Evolutionary conservation across 2,329 filamentous ascomycete genomes (phyloP).

Genomic region (Paraphaeosphaeria minitans): DNA sequence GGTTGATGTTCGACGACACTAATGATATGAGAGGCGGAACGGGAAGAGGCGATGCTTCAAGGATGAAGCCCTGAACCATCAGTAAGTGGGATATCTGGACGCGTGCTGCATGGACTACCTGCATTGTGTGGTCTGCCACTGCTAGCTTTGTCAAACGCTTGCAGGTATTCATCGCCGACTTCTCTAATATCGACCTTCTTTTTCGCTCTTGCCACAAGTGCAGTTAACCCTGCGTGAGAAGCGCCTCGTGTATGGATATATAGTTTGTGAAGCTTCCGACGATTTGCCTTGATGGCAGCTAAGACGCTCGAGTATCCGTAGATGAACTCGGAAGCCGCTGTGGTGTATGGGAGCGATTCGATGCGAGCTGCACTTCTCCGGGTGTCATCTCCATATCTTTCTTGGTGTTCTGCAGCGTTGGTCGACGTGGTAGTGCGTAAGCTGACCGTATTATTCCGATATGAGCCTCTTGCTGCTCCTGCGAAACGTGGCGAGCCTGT

Average conservation of each 20-base stretch:
- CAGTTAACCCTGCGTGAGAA: constrained; percentile 20
- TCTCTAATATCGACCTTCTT: constrained; percentile 60
- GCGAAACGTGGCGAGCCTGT: not conserved
- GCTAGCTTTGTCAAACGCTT: constrained; percentile 82
- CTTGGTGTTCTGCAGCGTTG: not conserved
- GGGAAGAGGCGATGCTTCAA: constrained; percentile 85
- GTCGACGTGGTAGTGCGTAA: not conserved
- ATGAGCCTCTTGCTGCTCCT: not conserved
- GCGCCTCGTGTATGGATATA: constrained; percentile 62
- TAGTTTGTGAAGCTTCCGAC: constrained; percentile 80
- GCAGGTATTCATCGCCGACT: constrained; percentile 66
- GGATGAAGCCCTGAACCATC: constrained; percentile 68
- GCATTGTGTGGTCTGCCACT: constrained; percentile 81
- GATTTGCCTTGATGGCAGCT: constrained; percentile 72
- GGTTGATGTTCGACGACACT: constrained; percentile 53
- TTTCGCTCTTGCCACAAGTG: constrained; percentile 24
- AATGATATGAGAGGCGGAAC: constrained; percentile 69
- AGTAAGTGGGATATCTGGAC: constrained; percentile 4
- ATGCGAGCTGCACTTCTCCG: not conserved
- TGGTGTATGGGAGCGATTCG: constrained; percentile 70
- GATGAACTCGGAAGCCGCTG: constrained; percentile 87
- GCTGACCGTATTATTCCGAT: not conserved
- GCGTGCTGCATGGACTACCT: constrained; percentile 12
- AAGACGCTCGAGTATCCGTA: constrained; percentile 83
- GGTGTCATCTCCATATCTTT: not conserved